Conservation (phyloP, 768 basidiomycete species). For the Lactifluus piperatus region DNA sequence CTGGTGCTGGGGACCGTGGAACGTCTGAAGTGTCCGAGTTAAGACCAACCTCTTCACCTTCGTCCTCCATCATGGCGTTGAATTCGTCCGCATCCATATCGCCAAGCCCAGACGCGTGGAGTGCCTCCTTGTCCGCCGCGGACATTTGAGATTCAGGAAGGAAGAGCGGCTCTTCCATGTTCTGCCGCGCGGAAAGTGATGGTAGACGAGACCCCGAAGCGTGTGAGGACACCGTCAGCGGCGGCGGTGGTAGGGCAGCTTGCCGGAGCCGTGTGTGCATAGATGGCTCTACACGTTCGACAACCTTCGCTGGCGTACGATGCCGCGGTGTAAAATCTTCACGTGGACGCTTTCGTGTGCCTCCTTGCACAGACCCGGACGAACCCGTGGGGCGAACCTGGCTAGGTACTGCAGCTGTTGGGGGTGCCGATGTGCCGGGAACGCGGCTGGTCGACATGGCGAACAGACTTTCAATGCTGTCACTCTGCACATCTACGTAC, state of each 20-base stretch:
- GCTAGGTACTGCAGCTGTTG: background rate
- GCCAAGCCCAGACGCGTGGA: conserved; percentile 56
- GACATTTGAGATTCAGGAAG: conserved; percentile 37
- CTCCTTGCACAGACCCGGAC: conserved; percentile 1
- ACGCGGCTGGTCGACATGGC: conserved; percentile 71
- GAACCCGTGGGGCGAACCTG: conserved; percentile 4
- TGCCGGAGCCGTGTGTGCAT: conserved; percentile 13
- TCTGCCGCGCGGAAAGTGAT: background rate
- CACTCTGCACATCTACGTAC: conserved; percentile 69
- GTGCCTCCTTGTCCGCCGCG: conserved; percentile 39
- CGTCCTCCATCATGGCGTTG: conserved; percentile 48
- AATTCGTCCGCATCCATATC: conserved; percentile 58
- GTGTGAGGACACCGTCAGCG: background rate
- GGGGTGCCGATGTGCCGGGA: conserved; percentile 27
- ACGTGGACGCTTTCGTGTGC: conserved; percentile 10
- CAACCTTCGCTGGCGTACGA: conserved; percentile 15
- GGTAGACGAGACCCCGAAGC: background rate
- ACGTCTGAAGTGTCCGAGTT: background rate
- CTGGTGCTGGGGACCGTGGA: background rate
- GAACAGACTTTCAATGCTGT: conserved; percentile 56
- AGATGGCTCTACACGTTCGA: conserved; percentile 15
- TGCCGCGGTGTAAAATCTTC: background rate
- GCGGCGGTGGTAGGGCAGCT: conserved; percentile 20
- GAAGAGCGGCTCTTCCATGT: conserved; percentile 26
- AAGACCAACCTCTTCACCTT: conserved; percentile 43